Conservation (phyloP, 768 basidiomycete genomes). For the Phallus indusiatus region DNA sequence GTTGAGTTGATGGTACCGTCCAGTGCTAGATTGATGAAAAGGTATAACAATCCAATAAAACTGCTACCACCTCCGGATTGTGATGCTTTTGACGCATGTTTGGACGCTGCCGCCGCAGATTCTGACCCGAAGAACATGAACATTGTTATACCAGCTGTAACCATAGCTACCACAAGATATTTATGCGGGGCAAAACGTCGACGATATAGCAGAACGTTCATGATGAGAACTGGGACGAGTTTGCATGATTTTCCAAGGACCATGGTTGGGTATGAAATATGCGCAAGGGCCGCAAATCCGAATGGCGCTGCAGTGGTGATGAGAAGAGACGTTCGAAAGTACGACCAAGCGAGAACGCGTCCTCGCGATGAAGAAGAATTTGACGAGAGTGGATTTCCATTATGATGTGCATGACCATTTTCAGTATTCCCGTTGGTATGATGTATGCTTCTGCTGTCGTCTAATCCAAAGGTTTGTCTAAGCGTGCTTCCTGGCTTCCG, state of each 20-base stretch:
- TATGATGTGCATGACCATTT: conserved; percentile 24
- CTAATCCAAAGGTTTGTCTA: conserved; percentile 53
- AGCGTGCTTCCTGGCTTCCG: conserved; percentile 45
- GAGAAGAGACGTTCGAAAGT: conserved; percentile 78
- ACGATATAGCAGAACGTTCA: conserved; percentile 94
- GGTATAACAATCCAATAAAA: conserved; percentile 63
- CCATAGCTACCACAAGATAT: conserved; percentile 90
- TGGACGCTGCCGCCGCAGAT: conserved; percentile 28
- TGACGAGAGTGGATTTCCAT: conserved; percentile 26
- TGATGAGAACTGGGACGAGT: conserved; percentile 95
- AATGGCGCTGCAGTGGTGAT: conserved; percentile 91
- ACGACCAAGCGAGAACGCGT: conserved; percentile 52
- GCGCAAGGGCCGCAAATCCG: conserved; percentile 88
- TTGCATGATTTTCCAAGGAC: conserved; percentile 99
- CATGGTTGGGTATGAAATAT: conserved; percentile 98
- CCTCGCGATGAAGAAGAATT: conserved; percentile 25
- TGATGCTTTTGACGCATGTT: conserved; percentile 26
- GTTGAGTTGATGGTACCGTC: conserved; percentile 94
- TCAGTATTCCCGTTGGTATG: conserved; percentile 22
- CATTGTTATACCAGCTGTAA: conserved; percentile 82
- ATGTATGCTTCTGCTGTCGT: conserved; percentile 18
- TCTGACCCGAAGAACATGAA: conserved; percentile 87
- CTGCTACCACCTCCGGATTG: conserved; percentile 36
- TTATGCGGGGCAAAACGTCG: conserved; percentile 89
- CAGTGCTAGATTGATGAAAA: conserved; percentile 78